Evolutionary conservation across 179 eudicot genomes (phyloP).

Genomic region (Carnegiea gigantea): DNA sequence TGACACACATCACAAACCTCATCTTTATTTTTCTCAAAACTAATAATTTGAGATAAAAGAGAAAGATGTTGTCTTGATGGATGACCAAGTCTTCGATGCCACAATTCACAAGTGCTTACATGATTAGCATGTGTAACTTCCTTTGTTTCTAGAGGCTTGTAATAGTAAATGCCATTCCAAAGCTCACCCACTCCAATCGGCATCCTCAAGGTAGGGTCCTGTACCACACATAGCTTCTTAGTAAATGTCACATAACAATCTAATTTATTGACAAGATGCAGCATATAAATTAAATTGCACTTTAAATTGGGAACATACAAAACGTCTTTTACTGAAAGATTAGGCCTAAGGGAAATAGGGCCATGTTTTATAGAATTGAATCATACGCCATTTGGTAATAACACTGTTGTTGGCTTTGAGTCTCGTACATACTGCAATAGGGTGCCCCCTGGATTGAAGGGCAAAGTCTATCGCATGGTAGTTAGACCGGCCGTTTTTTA

Average conservation of each 20-base stretch:
- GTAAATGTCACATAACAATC: not conserved
- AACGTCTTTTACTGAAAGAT: not conserved
- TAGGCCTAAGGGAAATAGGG: not conserved
- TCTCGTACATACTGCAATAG: not conserved
- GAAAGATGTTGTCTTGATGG: not conserved
- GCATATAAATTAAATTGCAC: not conserved
- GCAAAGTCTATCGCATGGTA: no score
- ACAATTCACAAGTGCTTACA: not conserved
- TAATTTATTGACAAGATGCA: not conserved
- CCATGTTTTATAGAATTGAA: not conserved
- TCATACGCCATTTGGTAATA: no score
- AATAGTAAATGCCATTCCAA: not conserved
- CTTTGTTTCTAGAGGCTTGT: not conserved
- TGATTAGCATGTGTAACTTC: not conserved
- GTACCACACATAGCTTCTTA: not conserved
- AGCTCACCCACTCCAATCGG: not conserved
- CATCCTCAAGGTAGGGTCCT: not conserved
- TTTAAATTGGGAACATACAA: not conserved
- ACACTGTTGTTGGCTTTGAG: not conserved
- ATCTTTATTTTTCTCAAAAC: no score
- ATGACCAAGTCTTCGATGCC: not conserved
- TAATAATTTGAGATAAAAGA: not conserved
- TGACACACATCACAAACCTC: no score
- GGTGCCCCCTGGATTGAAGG: no score
- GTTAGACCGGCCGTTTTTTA: no score